Base-by-base conservation (phyloP, 2,329 filamentous ascomycete genomes). In the Lasiodiplodia citricola region DNA sequence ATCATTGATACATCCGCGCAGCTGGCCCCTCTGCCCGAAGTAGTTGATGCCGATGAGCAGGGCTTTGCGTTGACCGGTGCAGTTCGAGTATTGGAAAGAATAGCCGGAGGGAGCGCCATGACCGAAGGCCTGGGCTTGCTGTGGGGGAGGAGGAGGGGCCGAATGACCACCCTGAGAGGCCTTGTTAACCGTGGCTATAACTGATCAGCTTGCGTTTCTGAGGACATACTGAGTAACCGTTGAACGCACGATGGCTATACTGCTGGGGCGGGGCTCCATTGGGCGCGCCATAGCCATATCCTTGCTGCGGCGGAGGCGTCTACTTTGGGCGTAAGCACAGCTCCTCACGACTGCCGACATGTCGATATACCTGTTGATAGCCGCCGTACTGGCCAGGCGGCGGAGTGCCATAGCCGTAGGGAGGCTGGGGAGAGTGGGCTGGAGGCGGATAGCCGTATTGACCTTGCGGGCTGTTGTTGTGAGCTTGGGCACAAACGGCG, bases 31-130 rank as follows among this genome's bases (percentile, higher is more conserved):
- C 82, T 97, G 94, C 64, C 92, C 90, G 78, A 97, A 97, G 82
- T 98, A 97, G 82, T 97, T 97, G 84, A 97, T 97, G 67, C 95
- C 95, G 73, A 97, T 95, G 70, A 98, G 82, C 37, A 97, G 83
- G 4, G 94, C 95, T 83, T 97, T 97, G 77, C 94, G 86, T 74
- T 90, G 89, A 56, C 94, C 95, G 5, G 92, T 96, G 79, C 94
- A 98, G 73, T 91, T 91, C 57, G 94, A 97, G 81, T 97, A 97
- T 80, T 95, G 92, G 81, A 94, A 98, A 55, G 86, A 88, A 80
- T 97, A 97, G 74, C 86, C 87, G 71, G 89, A 86, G 21, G 94
- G 94, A 16, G 94, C 94, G 68, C 93, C 94, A 70, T 90, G 85
- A 68, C 94, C 77, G 52, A 80, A 81, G 66, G 74, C 72, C 69